Percentiles rank a stretch among this genome's conserved stretches.
phyloP scores from a whole-genome alignment of 108 stramenopile genomes.

The Cylindrotheca closterium region DNA sequence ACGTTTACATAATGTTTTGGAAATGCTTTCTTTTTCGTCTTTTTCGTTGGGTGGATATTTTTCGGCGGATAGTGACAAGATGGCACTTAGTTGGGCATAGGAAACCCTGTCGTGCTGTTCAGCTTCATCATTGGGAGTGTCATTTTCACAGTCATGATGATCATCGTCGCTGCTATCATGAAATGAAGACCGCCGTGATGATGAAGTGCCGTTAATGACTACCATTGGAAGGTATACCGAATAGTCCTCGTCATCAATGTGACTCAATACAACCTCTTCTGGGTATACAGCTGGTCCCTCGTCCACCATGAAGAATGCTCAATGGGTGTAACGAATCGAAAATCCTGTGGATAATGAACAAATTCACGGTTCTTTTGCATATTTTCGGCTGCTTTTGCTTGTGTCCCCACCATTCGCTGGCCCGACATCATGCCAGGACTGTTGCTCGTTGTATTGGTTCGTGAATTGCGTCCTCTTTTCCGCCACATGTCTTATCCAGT shows the following conservation, averaged over 20 bases:
- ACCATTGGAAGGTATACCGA: slow-evolving; percentile 12
- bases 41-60: slow-evolving; percentile 32
- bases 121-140: neutral
- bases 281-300: slow-evolving; percentile 39
- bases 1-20: slow-evolving; percentile 23
- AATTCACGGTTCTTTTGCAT: neutral
- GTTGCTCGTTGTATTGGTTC: neutral
- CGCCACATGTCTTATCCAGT: no score
- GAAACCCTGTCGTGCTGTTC: slow-evolving; percentile 37
- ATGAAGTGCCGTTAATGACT: neutral
- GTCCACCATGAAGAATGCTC: slow-evolving; percentile 49
- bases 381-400: neutral
- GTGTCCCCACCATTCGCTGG: neutral
- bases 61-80: slow-evolving; percentile 44
- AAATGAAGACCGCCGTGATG: neutral
- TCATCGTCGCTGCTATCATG: no score
- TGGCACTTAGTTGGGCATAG: slow-evolving; percentile 49
- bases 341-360: slow-evolving; percentile 28
- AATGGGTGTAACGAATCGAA: slow-evolving; percentile 42
- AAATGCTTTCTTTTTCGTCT: slow-evolving; percentile 13
- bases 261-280: slow-evolving; percentile 35
- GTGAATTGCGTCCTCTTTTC: no score
- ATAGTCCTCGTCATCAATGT: slow-evolving; percentile 52
- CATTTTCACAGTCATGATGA: no score
- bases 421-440: neutral